phyloP scores from a whole-genome alignment of 768 basidiomycete genomes.

The Termitomyces sp. region DNA sequence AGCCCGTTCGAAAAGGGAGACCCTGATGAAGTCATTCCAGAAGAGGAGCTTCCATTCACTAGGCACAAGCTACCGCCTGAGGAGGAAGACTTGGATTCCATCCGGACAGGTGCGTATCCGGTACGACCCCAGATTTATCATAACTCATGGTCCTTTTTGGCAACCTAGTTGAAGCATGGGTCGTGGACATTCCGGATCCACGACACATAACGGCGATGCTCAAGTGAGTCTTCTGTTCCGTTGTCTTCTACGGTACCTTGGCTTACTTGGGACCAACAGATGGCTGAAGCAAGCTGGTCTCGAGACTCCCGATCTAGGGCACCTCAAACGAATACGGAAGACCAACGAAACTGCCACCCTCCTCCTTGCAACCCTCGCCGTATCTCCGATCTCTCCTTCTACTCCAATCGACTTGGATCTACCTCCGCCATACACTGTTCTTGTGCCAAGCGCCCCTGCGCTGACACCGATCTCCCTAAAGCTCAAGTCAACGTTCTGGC shows the following conservation, averaged over 20 bases:
- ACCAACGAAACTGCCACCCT: constrained; percentile 40
- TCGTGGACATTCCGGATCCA: constrained; percentile 63
- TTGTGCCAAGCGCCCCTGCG: constrained; percentile 65
- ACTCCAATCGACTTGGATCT: constrained; percentile 47
- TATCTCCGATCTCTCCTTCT: constrained; percentile 32
- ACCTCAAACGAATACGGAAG: constrained; percentile 75
- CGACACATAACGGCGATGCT: constrained; percentile 55
- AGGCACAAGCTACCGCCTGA: constrained; percentile 57
- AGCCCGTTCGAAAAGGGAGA: constrained; percentile 31
- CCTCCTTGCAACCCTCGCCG: constrained; percentile 48
- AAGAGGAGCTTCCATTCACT: constrained; percentile 61
- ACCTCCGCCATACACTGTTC: constrained; percentile 44
- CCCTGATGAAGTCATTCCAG: constrained; percentile 42
- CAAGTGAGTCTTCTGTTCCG: constrained; percentile 34
- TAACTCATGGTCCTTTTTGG: neutral
- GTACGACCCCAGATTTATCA: neutral
- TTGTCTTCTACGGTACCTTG: neutral
- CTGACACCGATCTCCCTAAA: constrained; percentile 58
- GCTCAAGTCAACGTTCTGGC: constrained; percentile 79
- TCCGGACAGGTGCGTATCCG: constrained; percentile 46
- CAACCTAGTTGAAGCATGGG: constrained; percentile 63
- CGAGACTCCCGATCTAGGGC: constrained; percentile 56
- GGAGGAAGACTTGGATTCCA: constrained; percentile 50
- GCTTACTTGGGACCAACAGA: constrained; percentile 27
- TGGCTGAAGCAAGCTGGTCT: constrained; percentile 64